phyloP scores from a whole-genome alignment of 2,329 filamentous ascomycete species.

The Cryphonectria japonica region DNA sequence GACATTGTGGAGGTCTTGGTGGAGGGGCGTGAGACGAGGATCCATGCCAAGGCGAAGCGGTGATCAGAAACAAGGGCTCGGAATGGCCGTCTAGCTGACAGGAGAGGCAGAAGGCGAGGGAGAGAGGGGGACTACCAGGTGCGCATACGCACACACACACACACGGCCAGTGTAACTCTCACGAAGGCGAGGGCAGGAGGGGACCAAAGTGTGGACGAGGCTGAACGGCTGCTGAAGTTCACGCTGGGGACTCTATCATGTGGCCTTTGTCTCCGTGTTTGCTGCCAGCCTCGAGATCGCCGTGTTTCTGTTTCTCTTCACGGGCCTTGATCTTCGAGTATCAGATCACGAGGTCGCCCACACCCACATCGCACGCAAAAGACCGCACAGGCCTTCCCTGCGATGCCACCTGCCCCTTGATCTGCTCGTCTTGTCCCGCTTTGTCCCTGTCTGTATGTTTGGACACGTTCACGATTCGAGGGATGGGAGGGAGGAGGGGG shows the following conservation, averaged over 20 bases:
- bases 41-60: conserved; percentile 57
- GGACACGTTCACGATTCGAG: conserved; percentile 12
- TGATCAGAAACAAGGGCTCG: not conserved
- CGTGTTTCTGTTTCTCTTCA: conserved; percentile 13
- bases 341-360: conserved; percentile 45
- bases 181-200: conserved; percentile 2
- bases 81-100: conserved; percentile 19
- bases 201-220: not conserved
- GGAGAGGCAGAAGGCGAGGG: not conserved
- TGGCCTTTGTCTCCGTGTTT: conserved; percentile 9
- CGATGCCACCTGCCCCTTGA: conserved; percentile 32
- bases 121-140: conserved; percentile 25
- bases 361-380: conserved; percentile 51
- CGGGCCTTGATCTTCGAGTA: conserved; percentile 29
- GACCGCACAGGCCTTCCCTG: conserved; percentile 38
- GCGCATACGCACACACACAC: conserved; percentile 5
- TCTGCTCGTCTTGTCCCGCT: not conserved
- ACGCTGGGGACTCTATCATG: conserved; percentile 14
- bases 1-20: conserved; percentile 69
- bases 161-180: conserved; percentile 5
- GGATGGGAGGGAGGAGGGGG: not conserved
- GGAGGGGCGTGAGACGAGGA: conserved; percentile 60
- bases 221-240: conserved; percentile 3
- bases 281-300: conserved; percentile 16
- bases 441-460: conserved; percentile 11